Evolutionary conservation across 257 asterid genomes (phyloP), one percentile per base, ranked within the genome.

Genomic region (Fraxinus quadrangulata): DNA sequence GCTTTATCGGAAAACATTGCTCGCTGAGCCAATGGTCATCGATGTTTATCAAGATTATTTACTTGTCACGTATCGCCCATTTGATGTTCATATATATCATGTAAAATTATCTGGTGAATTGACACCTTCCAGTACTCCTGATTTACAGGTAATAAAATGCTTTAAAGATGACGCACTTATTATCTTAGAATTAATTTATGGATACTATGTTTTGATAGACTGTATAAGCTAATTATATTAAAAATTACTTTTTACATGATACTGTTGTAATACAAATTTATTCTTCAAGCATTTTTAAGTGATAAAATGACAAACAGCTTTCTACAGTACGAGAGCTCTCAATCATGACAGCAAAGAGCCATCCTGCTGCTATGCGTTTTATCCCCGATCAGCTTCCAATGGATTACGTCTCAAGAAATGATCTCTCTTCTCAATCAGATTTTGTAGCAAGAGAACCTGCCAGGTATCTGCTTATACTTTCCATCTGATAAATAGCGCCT

Each of bases 281-380:
- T 75, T 84, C 86, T 80, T 76, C 89, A 82, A 85, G 86, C 97
- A 77, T 84, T 89, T 89, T 88, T 88, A 92, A 92, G 99, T 96
- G 92, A 88, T 96, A 90, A 96, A 92, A 93, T 96, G 97, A 92
- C 98, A 92, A 93, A 95, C 99, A 95, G 99, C 97, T 95, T 93
- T 93, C 97, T 92, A 96, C 99, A 92, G 98, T 96, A 88, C 97
- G 98, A 84, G 98, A 96, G 87, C 97, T 96, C 79, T 96, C 99
- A 76, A 96, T 96, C 85, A 96, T 96, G 99, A 93, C 99, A 65
- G 98, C 96, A 68, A 96, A 96, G 90, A 87, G 97, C 90, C 99
- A 96, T 84, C 99, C 99, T 75, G 96, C 96, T 59, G 92, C 97
- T 73, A 96, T 96, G 92, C 97, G 88, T 42, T 90, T 96, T 84